Base-by-base conservation (phyloP, 2,329 filamentous ascomycete species). In the Geosmithia putterillii region DNA sequence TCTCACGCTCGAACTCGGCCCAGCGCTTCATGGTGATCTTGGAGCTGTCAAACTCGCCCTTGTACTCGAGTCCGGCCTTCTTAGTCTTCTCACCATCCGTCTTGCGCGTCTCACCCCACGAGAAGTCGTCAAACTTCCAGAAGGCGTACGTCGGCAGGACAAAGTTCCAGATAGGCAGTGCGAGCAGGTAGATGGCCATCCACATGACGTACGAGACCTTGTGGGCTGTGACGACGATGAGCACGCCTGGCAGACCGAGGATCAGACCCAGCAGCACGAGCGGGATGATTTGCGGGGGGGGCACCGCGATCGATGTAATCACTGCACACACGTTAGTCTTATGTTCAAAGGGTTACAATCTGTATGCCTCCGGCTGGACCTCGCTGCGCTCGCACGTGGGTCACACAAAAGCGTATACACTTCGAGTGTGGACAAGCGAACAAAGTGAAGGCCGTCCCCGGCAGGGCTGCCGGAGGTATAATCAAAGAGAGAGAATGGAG, bases 61-160 rank as follows among this genome's bases (percentile, higher is more conserved):
- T 87, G 49, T 83, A 83, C 56, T 90, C 89, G 48, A 88, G 80
- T 25, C 86, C 86, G 2, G 76, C 85, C 66, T 90, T 92, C 70
- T 90, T 89, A 14, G 78, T 82, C 28, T 32, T 86, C 57, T 95
- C 90, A 22, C 89, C 89, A 0, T 82, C 86, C 36, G 90, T 95
- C 76, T 96, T 94, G 48, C 92, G 80, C 44, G 92, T 98, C 50
- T 98, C 94, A 56, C 92, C 92, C 92, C 92, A 98, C 45, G 86
- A 94, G 71, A 98, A 98, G 69, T 98, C 92, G 61, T 98, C 92
- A 60, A 98, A 98, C 67, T 98, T 96, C 92, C 92, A 98, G 71
- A 90, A 98, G 3, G 92, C 84, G 59, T 98, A 98, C 7, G 79
- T 78, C 0, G 92, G 92, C 8, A 98, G 79, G 34, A 98, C 73